These are phyloP conservation scores for Chrysosporium queenslandicum DNA, from an alignment of 2,329 filamentous ascomycete genomes.

Conservation along the genomic window DNA sequence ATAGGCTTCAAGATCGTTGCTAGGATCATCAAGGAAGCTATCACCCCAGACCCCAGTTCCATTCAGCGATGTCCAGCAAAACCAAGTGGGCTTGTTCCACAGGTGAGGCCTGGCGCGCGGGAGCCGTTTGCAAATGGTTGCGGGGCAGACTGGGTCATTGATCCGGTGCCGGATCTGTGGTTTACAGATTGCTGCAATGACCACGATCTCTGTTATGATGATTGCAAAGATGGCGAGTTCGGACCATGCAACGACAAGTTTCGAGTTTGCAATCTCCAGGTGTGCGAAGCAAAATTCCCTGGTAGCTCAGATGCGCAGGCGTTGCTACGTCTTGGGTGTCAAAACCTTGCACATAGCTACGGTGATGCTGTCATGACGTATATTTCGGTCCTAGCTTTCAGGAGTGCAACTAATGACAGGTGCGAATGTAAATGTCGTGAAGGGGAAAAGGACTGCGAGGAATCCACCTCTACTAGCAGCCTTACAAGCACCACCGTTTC, in stretches of 20 bases:
- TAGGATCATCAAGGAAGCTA: slow-evolving; percentile 2
- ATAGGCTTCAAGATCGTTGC: background rate
- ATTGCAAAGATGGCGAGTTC: background rate
- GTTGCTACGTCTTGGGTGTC: background rate
- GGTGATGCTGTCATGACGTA: background rate
- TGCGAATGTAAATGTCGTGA: slow-evolving; percentile 2
- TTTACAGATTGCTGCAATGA: slow-evolving; percentile 1
- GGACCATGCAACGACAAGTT: background rate
- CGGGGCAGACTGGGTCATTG: background rate
- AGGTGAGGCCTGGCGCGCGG: background rate
- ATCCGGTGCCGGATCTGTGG: background rate
- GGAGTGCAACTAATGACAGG: background rate
- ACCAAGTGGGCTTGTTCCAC: background rate
- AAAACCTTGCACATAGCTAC: background rate
- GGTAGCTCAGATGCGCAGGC: background rate
- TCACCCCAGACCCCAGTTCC: background rate
- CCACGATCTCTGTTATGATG: background rate
- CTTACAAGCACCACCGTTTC: background rate
- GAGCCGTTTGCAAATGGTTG: background rate
- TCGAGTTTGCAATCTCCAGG: background rate
- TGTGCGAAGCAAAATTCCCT: background rate
- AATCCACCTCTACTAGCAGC: background rate
- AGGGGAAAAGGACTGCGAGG: background rate
- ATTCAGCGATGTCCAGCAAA: slow-evolving; percentile 4
- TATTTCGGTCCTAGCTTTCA: background rate